Evolutionary conservation across 2,329 filamentous ascomycete species (phyloP).

Genomic region (Penicillium sp.): DNA sequence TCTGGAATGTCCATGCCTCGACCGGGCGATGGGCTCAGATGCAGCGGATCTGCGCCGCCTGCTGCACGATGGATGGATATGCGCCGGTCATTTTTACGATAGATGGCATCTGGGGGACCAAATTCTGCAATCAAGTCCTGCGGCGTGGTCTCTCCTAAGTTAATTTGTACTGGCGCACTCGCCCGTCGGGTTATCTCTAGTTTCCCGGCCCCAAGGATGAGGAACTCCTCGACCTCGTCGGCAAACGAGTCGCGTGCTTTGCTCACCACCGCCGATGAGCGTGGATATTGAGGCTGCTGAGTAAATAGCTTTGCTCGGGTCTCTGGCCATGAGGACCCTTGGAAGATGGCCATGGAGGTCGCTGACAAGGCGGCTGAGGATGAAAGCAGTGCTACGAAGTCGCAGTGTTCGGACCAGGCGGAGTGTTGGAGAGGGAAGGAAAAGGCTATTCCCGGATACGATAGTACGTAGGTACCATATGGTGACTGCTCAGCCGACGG

Average conservation of each 20-base stretch:
- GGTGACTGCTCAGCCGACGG: slow-evolving; percentile 54
- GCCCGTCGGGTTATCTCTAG: slow-evolving; percentile 73
- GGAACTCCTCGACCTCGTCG: slow-evolving; percentile 79
- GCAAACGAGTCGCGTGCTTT: slow-evolving; percentile 75
- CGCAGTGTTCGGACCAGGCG: slow-evolving; percentile 66
- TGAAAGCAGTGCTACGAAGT: slow-evolving; percentile 81
- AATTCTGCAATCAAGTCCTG: slow-evolving; percentile 89
- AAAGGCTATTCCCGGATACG: slow-evolving; percentile 91
- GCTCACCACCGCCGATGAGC: slow-evolving; percentile 63
- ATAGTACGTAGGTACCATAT: slow-evolving; percentile 78
- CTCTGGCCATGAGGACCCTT: slow-evolving; percentile 84
- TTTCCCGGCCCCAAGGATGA: slow-evolving; percentile 70
- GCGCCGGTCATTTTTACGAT: slow-evolving; percentile 82
- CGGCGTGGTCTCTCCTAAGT: slow-evolving; percentile 78
- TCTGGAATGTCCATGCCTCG: slow-evolving; percentile 51
- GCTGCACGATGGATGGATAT: slow-evolving; percentile 69
- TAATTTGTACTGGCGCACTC: slow-evolving; percentile 63
- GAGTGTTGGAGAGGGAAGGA: slow-evolving; percentile 74
- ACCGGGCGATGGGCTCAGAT: slow-evolving; percentile 35
- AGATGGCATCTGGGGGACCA: slow-evolving; percentile 89
- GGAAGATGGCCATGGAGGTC: slow-evolving; percentile 84
- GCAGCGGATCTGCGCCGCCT: slow-evolving; percentile 26
- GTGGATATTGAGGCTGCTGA: slow-evolving; percentile 66
- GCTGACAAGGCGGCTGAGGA: slow-evolving; percentile 72
- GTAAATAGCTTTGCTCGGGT: slow-evolving; percentile 73